Base-by-base conservation (phyloP, 139 green algal species). In the Chlorella sorokiniana region DNA sequence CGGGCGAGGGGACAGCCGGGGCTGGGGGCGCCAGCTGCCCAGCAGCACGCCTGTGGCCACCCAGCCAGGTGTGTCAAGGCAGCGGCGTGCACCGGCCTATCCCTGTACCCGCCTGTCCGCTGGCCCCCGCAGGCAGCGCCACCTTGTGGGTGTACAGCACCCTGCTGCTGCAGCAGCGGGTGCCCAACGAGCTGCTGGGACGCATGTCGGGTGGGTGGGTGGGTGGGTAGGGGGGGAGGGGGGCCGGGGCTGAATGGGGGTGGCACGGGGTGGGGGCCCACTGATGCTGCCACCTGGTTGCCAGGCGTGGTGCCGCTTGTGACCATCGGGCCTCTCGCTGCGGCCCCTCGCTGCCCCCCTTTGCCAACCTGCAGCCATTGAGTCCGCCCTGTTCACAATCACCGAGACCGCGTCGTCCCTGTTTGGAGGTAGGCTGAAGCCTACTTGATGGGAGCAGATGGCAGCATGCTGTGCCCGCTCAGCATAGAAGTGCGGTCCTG, bases 81-180 rank as follows among this genome's bases (percentile, higher is more conserved):
- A 25, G 20, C 4, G 22, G 22, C 20, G 0, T 23, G 23, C 7
- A 11, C 4, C 6, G 40, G 51, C 37, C 37, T 37, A 44, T 3
- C 8, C 67, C 41, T 38, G 61, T 41, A 61, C 22, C 5, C 23
- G 27, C n/a, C 35, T 40, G 11, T 1, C 38, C 54, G 3, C 3
- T 29, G 18, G 29, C 40, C 27, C 20, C n/a, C 61, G 71, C 74
- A 78, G 81, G 81, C 73, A 77, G 54, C 52, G 81, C 84, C 25
- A 35, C 35, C 16, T 35, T 92, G 38, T 91, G 86, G 88, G 71
- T 91, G 7, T 89, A 90, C 52, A 83, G 63, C 44, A 87, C 86
- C 4, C 69, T 92, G 42, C 69, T 91, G 29, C 70, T 92, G 51
- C 88, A 92, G 69, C 64, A 88, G 52, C 38, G 79, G 35, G 82